These are phyloP conservation scores for Pichia sp. DNA, from an alignment of 1,139 yeast genomes.

Conservation along the genomic window DNA sequence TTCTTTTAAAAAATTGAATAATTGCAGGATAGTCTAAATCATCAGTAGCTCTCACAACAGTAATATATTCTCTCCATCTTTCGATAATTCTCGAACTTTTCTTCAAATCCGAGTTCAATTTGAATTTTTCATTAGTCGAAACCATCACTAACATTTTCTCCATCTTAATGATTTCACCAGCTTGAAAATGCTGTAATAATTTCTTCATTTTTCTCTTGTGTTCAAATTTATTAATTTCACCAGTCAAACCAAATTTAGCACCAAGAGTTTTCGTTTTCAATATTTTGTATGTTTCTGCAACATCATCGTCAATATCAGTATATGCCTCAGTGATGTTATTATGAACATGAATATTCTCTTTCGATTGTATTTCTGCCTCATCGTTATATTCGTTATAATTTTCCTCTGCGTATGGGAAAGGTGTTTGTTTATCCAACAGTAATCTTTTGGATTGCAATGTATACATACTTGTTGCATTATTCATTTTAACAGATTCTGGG, in stretches of 20 bases:
- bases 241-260: conserved; percentile 19
- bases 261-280: conserved; percentile 14
- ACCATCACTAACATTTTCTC: conserved; percentile 68
- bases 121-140: conserved; percentile 31
- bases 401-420: conserved; percentile 6
- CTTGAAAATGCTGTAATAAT: conserved; percentile 32
- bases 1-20: conserved; percentile 58
- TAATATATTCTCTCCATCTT: conserved; percentile 73
- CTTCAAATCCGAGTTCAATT: conserved; percentile 48
- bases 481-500: neutral
- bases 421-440: conserved; percentile 4
- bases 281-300: conserved; percentile 11
- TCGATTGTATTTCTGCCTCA: neutral
- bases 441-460: conserved; percentile 4
- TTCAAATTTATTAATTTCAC: conserved; percentile 10
- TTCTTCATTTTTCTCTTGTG: conserved; percentile 19
- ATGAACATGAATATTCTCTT: neutral
- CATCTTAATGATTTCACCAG: conserved; percentile 63
- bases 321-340: neutral
- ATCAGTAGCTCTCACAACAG: conserved; percentile 62
- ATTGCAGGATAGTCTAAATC: conserved; percentile 46
- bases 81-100: conserved; percentile 55
- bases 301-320: conserved; percentile 10
- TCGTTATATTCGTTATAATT: neutral
- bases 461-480: conserved; percentile 2